Percentiles rank a stretch among this genome's conserved stretches.
Conservation (phyloP, 352 stramenopile genomes). For the Pelagophyceae sp. region DNA sequence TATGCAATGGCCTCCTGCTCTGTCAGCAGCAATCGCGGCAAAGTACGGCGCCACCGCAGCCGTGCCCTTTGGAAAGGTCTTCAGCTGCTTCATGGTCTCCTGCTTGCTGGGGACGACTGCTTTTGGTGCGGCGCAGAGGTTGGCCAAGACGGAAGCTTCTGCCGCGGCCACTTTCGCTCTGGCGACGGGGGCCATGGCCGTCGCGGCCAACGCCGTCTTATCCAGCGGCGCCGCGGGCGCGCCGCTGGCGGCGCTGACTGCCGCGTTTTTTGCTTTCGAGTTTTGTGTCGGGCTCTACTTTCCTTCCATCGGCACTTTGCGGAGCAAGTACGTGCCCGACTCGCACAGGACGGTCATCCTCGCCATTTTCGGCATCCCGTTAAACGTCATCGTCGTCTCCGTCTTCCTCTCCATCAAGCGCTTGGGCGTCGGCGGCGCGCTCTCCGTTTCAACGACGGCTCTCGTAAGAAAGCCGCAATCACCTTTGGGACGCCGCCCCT, state of each 20-base stretch:
- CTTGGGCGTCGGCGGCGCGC: slow-evolving; percentile 51
- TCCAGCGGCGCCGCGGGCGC: background rate
- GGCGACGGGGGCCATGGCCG: slow-evolving; percentile 19
- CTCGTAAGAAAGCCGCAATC: too few relatives aligned
- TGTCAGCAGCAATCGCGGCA: slow-evolving; percentile 33
- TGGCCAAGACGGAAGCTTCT: slow-evolving; percentile 35
- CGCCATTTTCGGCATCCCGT: slow-evolving; percentile 69
- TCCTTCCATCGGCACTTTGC: slow-evolving; percentile 59
- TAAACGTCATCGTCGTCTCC: slow-evolving; percentile 66
- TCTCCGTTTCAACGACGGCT: slow-evolving; percentile 48
- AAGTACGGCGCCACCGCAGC: slow-evolving; percentile 25
- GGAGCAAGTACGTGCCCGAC: slow-evolving; percentile 62
- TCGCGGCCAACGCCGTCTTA: slow-evolving; percentile 25
- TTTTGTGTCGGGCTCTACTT: slow-evolving; percentile 72
- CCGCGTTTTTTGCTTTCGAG: slow-evolving; percentile 66
- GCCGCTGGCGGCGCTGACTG: slow-evolving; percentile 31
- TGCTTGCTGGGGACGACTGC: slow-evolving; percentile 52
- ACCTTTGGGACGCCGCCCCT: too few relatives aligned
- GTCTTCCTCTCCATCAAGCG: slow-evolving; percentile 63
- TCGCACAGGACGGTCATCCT: slow-evolving; percentile 61
- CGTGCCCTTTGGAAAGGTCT: slow-evolving; percentile 50
- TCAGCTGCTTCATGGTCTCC: slow-evolving; percentile 58
- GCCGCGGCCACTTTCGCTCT: slow-evolving; percentile 38
- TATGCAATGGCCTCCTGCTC: slow-evolving; percentile 52
- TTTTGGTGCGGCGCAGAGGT: slow-evolving; percentile 33